These are phyloP conservation scores for Nicotiana obtusifolia DNA, from an alignment of 257 asterid species.

Conservation along the genomic window DNA sequence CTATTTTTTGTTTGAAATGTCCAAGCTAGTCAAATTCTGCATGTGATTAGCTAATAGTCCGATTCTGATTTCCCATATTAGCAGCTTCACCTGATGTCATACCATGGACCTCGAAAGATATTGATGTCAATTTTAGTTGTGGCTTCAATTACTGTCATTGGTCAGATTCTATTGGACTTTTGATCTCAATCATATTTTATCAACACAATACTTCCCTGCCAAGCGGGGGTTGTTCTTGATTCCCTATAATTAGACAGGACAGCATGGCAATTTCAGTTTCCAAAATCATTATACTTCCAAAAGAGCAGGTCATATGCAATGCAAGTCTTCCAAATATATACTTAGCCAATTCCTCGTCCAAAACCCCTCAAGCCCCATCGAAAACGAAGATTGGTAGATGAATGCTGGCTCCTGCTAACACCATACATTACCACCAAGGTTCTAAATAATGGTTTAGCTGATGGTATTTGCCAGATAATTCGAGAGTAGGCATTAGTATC, in stretches of 20 bases:
- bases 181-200: not conserved
- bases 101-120: not conserved
- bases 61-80: not conserved
- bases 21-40: not conserved
- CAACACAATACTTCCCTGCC: not conserved
- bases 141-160: not conserved
- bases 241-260: not conserved
- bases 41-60: not conserved
- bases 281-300: not conserved
- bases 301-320: not conserved
- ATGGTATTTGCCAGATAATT: no score
- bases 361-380: not conserved
- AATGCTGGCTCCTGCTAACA: not conserved
- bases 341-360: not conserved
- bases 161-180: not conserved
- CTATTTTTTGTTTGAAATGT: not conserved
- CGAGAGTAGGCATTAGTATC: no score
- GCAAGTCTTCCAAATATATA: not conserved
- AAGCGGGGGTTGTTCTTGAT: not conserved
- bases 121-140: not conserved
- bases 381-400: not conserved
- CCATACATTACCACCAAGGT: no score
- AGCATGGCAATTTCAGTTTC: not conserved
- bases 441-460: no score
- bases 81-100: not conserved